Evolutionary conservation across 1,139 yeast genomes (phyloP).

Genomic region (Yamadazyma dushanensis): DNA sequence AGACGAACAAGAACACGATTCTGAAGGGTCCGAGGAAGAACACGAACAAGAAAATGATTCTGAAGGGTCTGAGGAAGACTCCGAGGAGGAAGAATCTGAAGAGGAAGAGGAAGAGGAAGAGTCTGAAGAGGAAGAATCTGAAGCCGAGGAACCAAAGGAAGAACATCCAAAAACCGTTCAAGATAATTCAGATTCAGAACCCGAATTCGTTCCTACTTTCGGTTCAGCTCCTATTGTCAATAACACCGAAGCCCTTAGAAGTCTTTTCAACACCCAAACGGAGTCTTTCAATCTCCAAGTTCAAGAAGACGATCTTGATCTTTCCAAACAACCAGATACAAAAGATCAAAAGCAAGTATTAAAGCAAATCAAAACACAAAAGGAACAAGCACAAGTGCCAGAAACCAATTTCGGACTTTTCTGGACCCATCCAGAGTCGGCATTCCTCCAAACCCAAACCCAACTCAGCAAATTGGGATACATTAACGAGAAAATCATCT

Average conservation of each 20-base stretch:
- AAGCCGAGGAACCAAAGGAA: slow-evolving; percentile 12
- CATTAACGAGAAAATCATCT: slow-evolving; percentile 22
- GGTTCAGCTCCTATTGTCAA: slow-evolving; percentile 26
- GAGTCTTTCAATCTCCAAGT: slow-evolving; percentile 33
- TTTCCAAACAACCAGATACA: slow-evolving; percentile 18
- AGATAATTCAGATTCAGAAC: too few relatives aligned
- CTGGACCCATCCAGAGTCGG: slow-evolving; percentile 82
- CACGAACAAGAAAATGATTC: background rate
- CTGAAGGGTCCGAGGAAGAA: too few relatives aligned
- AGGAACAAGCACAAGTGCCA: slow-evolving; percentile 16
- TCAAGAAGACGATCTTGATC: slow-evolving; percentile 41
- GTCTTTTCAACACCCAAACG: slow-evolving; percentile 51
- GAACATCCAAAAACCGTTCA: too few relatives aligned
- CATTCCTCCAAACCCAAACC: slow-evolving; percentile 81
- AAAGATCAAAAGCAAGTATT: slow-evolving; percentile 28
- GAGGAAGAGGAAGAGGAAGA: slow-evolving; percentile 11
- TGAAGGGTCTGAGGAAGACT: background rate
- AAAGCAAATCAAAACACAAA: slow-evolving; percentile 32
- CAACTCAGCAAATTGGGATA: slow-evolving; percentile 64
- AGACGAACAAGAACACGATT: slow-evolving; percentile 15
- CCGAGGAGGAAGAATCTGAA: slow-evolving; percentile 16
- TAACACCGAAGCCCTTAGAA: slow-evolving; percentile 60
- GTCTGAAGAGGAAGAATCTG: slow-evolving; percentile 24
- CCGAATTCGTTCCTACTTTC: slow-evolving; percentile 50
- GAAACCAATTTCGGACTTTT: slow-evolving; percentile 54